Evolutionary conservation across 2,329 filamentous ascomycete genomes (phyloP).

Genomic region (Arthrobotrys musiformis): DNA sequence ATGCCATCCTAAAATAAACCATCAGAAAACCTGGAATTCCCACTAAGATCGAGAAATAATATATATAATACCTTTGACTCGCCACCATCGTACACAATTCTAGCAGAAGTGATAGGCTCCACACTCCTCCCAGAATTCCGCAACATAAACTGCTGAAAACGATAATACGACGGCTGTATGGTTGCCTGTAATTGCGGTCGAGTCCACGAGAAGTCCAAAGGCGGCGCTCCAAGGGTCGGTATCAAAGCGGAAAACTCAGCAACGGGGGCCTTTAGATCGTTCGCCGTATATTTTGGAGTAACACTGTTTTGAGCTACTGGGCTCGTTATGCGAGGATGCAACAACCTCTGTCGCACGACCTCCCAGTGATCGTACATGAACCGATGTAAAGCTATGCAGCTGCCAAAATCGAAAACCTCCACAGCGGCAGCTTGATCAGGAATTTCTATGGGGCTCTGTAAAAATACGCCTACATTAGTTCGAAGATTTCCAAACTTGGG

Average conservation of each 20-base stretch:
- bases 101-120: constrained; percentile 72
- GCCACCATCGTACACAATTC: constrained; percentile 76
- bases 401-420: constrained; percentile 73
- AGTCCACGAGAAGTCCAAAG: constrained; percentile 76
- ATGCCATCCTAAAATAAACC: constrained; percentile 69
- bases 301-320: constrained; percentile 38
- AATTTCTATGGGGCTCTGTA: constrained; percentile 63
- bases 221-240: constrained; percentile 74
- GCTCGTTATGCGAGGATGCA: constrained; percentile 67
- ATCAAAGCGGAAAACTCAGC: constrained; percentile 66
- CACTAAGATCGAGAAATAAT: constrained; percentile 19
- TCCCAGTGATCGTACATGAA: constrained; percentile 79
- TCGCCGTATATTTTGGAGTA: constrained; percentile 41
- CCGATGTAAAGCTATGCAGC: constrained; percentile 75
- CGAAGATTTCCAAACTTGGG: background rate
- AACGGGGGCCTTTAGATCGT: constrained; percentile 55
- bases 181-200: constrained; percentile 74
- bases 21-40: background rate
- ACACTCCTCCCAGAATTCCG: constrained; percentile 74
- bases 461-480: background rate
- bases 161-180: constrained; percentile 72
- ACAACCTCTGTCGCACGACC: constrained; percentile 73
- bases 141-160: constrained; percentile 79
- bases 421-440: constrained; percentile 57
- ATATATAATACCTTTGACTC: constrained; percentile 69